Conservation (phyloP, 768 basidiomycete species). For the Flagelloscypha sp. region DNA sequence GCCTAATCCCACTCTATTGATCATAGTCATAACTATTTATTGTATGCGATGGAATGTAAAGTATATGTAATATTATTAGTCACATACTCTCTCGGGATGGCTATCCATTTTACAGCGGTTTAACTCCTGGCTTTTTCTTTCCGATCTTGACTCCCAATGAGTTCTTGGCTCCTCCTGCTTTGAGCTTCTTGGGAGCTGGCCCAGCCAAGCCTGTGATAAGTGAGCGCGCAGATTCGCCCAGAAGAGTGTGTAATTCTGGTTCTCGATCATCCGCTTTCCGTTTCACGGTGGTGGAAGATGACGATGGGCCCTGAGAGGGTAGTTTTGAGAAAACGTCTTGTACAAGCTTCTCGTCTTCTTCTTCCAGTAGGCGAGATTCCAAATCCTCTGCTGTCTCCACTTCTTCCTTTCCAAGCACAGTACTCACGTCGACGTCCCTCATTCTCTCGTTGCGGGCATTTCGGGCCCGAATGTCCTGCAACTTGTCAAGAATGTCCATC, state of each 20-base stretch:
- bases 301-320: conserved; percentile 28
- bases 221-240: conserved; percentile 58
- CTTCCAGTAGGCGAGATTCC: conserved; percentile 62
- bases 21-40: background rate
- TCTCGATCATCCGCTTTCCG: conserved; percentile 78
- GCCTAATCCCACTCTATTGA: background rate
- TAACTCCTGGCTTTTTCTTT: conserved; percentile 31
- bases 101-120: conserved; percentile 10
- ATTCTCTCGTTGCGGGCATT: conserved; percentile 86
- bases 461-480: conserved; percentile 84
- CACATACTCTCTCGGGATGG: conserved; percentile 7
- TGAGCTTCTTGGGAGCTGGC: conserved; percentile 51
- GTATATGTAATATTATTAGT: conserved; percentile 1
- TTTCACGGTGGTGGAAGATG: conserved; percentile 52
- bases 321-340: conserved; percentile 80
- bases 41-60: background rate
- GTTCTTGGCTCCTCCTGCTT: conserved; percentile 45
- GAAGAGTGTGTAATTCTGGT: conserved; percentile 58
- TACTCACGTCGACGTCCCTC: conserved; percentile 67
- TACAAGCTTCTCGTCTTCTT: conserved; percentile 91
- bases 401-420: conserved; percentile 56
- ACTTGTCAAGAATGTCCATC: conserved; percentile 95
- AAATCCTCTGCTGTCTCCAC: conserved; percentile 72
- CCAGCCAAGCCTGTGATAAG: conserved; percentile 44
- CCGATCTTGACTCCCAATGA: conserved; percentile 69